phyloP scores from a whole-genome alignment of 148 eudicot species.

The Bassia scoparia region DNA sequence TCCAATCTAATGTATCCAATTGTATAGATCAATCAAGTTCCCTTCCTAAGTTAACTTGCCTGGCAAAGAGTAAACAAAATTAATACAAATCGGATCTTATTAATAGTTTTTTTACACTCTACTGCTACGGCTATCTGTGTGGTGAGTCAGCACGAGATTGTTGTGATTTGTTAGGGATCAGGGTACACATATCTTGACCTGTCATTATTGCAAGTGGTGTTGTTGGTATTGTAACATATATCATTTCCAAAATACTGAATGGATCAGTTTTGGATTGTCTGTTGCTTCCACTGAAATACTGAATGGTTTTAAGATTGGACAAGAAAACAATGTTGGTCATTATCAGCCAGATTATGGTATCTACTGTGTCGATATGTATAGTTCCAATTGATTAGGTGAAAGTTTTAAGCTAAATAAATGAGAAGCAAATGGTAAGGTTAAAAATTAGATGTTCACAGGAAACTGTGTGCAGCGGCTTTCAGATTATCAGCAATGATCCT shows the following conservation, averaged over 20 bases:
- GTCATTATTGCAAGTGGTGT: background rate
- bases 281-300: no score
- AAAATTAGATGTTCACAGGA: background rate
- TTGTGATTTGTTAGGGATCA: background rate
- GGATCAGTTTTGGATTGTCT: no score
- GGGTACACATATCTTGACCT: background rate
- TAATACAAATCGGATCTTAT: background rate
- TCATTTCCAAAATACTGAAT: no score
- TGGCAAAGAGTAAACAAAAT: background rate
- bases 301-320: background rate
- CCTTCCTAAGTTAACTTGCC: background rate
- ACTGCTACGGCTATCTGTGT: no score
- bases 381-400: background rate
- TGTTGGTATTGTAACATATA: background rate
- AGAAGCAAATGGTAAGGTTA: background rate
- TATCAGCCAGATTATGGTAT: background rate
- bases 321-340: background rate
- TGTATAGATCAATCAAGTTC: conserved; percentile 23
- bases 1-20: conserved; percentile 12
- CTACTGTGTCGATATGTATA: background rate
- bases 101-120: background rate
- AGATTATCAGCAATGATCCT: background rate
- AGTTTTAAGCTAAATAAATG: background rate
- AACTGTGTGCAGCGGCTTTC: background rate
- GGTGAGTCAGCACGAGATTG: background rate